phyloP scores from a whole-genome alignment of 257 asterid genomes.

The Solanum peruvianum region DNA sequence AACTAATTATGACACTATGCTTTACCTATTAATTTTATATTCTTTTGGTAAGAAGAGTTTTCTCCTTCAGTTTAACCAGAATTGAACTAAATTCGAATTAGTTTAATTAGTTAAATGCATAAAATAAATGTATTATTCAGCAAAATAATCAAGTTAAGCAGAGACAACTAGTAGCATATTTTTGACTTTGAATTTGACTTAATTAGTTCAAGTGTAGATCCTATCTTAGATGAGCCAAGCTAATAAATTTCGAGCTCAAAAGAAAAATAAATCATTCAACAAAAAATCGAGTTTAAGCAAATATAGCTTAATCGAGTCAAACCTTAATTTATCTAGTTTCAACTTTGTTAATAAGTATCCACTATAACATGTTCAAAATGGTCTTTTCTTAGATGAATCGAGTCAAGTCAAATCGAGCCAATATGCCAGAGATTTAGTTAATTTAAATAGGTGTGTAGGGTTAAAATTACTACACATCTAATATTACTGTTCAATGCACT shows the following conservation, averaged over 20 bases:
- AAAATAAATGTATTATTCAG: background rate
- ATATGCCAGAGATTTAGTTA: background rate
- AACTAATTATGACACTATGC: too few relatives aligned
- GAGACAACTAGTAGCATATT: too few relatives aligned
- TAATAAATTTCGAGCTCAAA: background rate
- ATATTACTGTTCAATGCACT: accelerated
- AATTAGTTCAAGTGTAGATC: background rate
- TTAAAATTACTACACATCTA: background rate
- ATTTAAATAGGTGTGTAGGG: background rate
- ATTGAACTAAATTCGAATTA: background rate
- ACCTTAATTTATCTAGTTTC: background rate
- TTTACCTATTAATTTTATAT: too few relatives aligned
- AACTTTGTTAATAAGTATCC: background rate
- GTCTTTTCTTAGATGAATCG: too few relatives aligned
- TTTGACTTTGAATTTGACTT: background rate
- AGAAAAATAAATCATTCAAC: background rate
- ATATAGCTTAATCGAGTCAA: background rate
- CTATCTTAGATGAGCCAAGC: background rate
- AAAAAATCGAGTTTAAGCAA: background rate
- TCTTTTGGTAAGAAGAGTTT: background rate
- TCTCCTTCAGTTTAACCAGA: background rate
- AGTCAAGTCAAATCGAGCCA: background rate
- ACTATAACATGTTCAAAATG: background rate
- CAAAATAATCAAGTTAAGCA: background rate
- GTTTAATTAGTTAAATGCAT: background rate